Percentiles rank a stretch among this genome's conserved stretches.
Evolutionary conservation across 2,329 filamentous ascomycete species (phyloP).

Genomic region (Periconia sp.): DNA sequence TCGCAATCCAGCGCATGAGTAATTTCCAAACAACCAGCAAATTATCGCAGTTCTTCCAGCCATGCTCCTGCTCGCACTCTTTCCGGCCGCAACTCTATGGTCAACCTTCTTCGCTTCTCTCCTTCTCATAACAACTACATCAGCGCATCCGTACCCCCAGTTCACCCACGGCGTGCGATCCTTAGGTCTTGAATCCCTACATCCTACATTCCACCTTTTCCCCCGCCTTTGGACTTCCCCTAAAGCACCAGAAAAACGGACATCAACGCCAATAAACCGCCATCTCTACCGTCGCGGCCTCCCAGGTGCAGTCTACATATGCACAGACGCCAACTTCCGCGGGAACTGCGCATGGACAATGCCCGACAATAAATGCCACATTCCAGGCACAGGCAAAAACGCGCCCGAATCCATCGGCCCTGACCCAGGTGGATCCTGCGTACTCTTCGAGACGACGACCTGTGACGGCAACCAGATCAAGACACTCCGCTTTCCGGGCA

Average conservation of each 20-base stretch:
- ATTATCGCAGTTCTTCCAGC: not conserved
- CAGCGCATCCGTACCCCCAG: conserved; percentile 5
- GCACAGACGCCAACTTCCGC: conserved; percentile 27
- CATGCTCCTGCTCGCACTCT: conserved; percentile 9
- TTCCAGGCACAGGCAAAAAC: conserved; percentile 21
- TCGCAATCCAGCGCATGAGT: conserved; percentile 2
- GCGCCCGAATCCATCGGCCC: conserved; percentile 33
- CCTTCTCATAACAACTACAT: not conserved
- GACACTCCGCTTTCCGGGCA: conserved; percentile 29
- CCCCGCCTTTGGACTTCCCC: not conserved
- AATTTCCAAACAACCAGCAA: conserved; percentile 9
- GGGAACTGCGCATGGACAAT: conserved; percentile 33
- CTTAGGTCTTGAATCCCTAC: not conserved
- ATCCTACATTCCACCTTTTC: not conserved
- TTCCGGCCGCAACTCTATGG: conserved; percentile 6
- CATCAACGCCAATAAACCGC: conserved; percentile 16
- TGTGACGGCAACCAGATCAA: conserved; percentile 23
- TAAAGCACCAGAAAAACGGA: not conserved
- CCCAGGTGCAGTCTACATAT: conserved; percentile 38
- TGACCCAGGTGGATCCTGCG: conserved; percentile 31
- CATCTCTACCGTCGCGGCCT: conserved; percentile 32
- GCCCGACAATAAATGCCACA: conserved; percentile 25
- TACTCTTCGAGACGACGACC: conserved; percentile 22
- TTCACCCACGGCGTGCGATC: conserved; percentile 2
- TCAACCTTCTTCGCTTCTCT: conserved; percentile 1